Evolutionary conservation across 257 asterid genomes (phyloP).

Genomic region (Scutellaria galericulata): DNA sequence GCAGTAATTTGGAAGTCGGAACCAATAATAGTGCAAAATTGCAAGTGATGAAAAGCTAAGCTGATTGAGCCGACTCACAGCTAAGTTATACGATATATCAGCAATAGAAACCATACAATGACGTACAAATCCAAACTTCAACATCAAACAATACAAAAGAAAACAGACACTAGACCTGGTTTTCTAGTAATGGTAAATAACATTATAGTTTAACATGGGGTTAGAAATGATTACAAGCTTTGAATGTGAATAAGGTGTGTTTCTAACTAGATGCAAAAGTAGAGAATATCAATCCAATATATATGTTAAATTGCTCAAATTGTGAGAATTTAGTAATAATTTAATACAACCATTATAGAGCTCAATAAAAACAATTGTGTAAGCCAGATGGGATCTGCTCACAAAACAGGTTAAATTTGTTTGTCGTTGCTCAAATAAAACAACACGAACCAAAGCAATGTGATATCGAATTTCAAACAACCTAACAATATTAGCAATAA

Average conservation of each 20-base stretch:
- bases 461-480: too few relatives aligned
- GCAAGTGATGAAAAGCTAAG: background rate
- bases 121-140: background rate
- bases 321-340: background rate
- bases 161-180: background rate
- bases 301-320: background rate
- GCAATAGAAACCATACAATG: background rate
- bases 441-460: too few relatives aligned
- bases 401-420: too few relatives aligned
- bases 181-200: background rate
- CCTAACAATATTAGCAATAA: too few relatives aligned
- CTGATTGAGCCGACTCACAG: background rate
- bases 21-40: background rate
- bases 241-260: background rate
- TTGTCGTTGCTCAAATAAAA: too few relatives aligned
- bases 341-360: background rate
- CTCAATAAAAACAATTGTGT: constrained; percentile 2
- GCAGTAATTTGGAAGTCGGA: background rate
- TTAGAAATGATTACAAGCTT: background rate
- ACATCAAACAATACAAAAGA: background rate
- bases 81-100: background rate
- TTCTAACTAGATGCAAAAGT: background rate
- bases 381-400: background rate
- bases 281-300: background rate
- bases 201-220: background rate